A percentile compares a stretch with the other conserved stretches of the same genome.
These are phyloP conservation scores for Capsella bursapastoris DNA, from an alignment of 345 rosid genomes.

Conservation along the genomic window DNA sequence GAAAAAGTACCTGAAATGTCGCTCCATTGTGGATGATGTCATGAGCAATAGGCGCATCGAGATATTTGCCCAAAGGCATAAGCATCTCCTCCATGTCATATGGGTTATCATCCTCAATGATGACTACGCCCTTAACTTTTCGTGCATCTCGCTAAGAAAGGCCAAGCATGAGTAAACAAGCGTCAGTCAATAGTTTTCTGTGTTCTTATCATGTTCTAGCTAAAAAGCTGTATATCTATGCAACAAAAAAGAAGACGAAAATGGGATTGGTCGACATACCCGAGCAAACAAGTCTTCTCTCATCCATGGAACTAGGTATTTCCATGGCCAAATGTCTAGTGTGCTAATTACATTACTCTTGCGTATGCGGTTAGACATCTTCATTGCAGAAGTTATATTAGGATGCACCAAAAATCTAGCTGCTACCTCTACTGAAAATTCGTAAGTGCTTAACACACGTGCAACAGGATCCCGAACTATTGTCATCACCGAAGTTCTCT, in stretches of 20 bases:
- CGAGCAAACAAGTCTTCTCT: conserved; percentile 90
- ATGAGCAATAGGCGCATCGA: conserved; percentile 70
- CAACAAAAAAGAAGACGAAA: neutral
- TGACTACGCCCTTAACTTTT: conserved; percentile 50
- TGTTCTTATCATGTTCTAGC: conserved; percentile 22
- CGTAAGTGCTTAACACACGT: conserved; percentile 90
- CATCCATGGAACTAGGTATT: conserved; percentile 98
- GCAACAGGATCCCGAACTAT: conserved; percentile 88
- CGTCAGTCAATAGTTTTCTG: conserved; percentile 17
- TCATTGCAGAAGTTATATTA: conserved; percentile 77
- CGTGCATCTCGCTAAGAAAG: conserved; percentile 72
- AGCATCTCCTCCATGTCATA: conserved; percentile 79
- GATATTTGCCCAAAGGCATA: conserved; percentile 82
- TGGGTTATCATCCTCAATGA: conserved; percentile 57
- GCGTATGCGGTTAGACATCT: conserved; percentile 71
- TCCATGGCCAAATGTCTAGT: conserved; percentile 99
- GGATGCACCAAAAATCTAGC: conserved; percentile 98
- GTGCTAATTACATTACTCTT: conserved; percentile 77
- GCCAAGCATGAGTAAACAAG: conserved; percentile 32
- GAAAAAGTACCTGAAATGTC: conserved; percentile 76
- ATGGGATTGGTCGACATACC: conserved; percentile 53
- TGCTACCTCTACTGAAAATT: conserved; percentile 93
- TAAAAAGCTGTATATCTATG: conserved; percentile 8
- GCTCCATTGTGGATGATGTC: conserved; percentile 95
- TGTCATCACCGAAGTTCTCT: conserved; percentile 86